These are phyloP conservation scores for Euryodendron excelsum DNA, from an alignment of 148 eudicot species.

Conservation along the genomic window DNA sequence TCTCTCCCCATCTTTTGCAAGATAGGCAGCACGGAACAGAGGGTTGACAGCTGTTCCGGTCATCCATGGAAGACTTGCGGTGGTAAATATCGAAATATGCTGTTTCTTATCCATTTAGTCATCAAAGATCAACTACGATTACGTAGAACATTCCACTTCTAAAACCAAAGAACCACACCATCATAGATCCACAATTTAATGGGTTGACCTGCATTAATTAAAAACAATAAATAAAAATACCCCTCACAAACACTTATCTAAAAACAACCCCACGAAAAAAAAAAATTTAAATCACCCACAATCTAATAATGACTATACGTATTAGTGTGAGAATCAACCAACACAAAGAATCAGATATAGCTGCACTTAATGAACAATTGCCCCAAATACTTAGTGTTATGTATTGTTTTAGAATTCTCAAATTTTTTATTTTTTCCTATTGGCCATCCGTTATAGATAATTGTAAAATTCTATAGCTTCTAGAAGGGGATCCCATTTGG, in stretches of 20 bases:
- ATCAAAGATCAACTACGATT: constrained; percentile 16
- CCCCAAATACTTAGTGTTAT: not conserved
- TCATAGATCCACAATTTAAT: not conserved
- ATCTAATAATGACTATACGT: not conserved
- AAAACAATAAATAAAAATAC: not conserved
- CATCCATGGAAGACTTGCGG: constrained; percentile 99
- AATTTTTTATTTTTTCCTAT: not conserved
- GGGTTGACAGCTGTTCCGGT: constrained; percentile 97
- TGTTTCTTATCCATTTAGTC: constrained; percentile 65
- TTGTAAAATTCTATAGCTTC: not conserved
- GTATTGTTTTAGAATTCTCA: not conserved
- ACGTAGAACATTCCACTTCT: not conserved
- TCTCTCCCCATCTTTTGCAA: constrained; percentile 60
- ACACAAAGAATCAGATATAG: not conserved
- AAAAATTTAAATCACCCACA: not conserved
- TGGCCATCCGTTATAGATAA: not conserved
- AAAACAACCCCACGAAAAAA: not conserved
- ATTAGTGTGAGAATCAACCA: not conserved
- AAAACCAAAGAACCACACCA: not conserved
- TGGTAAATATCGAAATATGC: constrained; percentile 85
- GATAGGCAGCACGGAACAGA: constrained; percentile 89
- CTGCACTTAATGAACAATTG: not conserved
- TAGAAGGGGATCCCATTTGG: not conserved
- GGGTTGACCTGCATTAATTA: not conserved
- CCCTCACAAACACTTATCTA: not conserved